Evolutionary conservation across 2,329 filamentous ascomycete genomes (phyloP).

Genomic region (Diaporthe vexans): DNA sequence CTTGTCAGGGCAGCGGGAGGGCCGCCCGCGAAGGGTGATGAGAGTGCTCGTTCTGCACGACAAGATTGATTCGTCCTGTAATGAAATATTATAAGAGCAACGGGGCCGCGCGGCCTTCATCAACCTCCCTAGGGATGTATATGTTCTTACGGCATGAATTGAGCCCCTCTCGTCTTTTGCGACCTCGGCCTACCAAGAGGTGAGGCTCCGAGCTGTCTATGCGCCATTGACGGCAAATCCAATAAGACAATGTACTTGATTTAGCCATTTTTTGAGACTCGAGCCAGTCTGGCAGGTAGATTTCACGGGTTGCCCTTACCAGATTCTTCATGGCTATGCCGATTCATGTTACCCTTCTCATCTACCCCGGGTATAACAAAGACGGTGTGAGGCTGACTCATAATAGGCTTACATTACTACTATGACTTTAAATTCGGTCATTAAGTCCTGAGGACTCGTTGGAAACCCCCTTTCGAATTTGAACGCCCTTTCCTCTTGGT

Average conservation of each 20-base stretch:
- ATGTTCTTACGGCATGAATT: background rate
- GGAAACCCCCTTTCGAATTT: background rate
- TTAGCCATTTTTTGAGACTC: background rate
- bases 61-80: background rate
- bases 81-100: background rate
- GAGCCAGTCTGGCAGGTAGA: background rate
- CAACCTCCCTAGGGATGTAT: background rate
- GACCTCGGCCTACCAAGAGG: background rate
- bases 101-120: too few relatives aligned
- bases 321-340: background rate
- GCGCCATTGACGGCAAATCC: background rate
- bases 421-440: background rate
- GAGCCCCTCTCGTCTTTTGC: background rate
- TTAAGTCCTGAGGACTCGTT: background rate
- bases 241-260: background rate
- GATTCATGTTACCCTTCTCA: background rate
- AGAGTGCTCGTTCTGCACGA: background rate
- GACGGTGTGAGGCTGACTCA: background rate
- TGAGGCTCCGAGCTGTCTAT: background rate
- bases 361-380: background rate
- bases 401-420: background rate
- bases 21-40: background rate
- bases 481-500: too few relatives aligned
- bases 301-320: background rate
- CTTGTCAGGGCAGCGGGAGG: constrained; percentile 37